phyloP scores from a whole-genome alignment of 495 filamentous ascomycete species.

The Annulohypoxylon bovei region DNA sequence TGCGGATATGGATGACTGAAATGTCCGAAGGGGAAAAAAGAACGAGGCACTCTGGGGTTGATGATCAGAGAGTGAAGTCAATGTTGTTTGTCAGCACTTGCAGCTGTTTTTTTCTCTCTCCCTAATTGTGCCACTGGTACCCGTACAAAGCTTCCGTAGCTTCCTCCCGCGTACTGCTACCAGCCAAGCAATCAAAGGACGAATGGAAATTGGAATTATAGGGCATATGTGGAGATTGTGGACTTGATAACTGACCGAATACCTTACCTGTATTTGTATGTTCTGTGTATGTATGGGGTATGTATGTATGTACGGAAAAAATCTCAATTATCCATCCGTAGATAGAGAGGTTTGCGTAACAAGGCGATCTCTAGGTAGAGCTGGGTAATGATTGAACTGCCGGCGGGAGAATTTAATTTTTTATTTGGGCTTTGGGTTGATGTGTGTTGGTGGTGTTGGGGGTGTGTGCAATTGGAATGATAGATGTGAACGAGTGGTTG shows the following conservation, averaged over 20 bases:
- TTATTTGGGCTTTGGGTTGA: neutral
- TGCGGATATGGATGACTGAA: constrained; percentile 28
- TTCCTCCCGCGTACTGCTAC: neutral
- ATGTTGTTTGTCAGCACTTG: constrained; percentile 40
- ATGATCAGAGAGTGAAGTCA: constrained; percentile 25
- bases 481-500: constrained; percentile 1
- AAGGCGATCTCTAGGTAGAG: neutral
- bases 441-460: constrained; percentile 8
- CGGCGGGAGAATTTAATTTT: constrained; percentile 20
- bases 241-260: constrained; percentile 31
- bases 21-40: constrained; percentile 33
- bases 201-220: constrained; percentile 33
- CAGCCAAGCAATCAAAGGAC: constrained; percentile 22
- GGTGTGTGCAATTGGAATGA: constrained; percentile 8
- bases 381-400: constrained; percentile 21
- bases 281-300: constrained; percentile 1
- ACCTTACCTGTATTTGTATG: neutral
- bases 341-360: constrained; percentile 30
- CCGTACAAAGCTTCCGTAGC: constrained; percentile 5
- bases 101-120: constrained; percentile 25
- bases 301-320: neutral
- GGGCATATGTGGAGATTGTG: neutral
- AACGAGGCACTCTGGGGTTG: constrained; percentile 2
- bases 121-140: constrained; percentile 34
- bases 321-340: constrained; percentile 12